Conservation (phyloP, 768 basidiomycete species). For the Lenzites betulinus region DNA sequence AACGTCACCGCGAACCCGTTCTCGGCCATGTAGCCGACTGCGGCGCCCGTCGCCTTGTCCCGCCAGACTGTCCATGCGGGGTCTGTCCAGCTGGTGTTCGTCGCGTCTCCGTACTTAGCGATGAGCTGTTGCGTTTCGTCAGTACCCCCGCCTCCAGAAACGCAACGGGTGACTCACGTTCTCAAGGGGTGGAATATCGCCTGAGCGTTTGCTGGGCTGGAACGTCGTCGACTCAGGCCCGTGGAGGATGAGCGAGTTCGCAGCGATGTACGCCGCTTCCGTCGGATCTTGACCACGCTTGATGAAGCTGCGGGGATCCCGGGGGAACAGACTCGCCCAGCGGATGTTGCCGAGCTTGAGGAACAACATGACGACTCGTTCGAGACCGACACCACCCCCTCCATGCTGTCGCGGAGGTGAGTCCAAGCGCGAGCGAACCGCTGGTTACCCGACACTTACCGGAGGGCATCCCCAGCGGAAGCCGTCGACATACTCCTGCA, state of each 20-base stretch:
- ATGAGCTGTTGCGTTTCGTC: slow-evolving; percentile 50
- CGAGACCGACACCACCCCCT: slow-evolving; percentile 93
- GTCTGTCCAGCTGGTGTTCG: slow-evolving; percentile 74
- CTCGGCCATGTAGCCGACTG: slow-evolving; percentile 60
- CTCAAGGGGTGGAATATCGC: slow-evolving; percentile 35
- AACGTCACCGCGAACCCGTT: slow-evolving; percentile 59
- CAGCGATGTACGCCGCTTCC: slow-evolving; percentile 26
- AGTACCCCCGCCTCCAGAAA: neutral
- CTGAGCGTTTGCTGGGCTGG: slow-evolving; percentile 24
- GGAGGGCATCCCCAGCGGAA: slow-evolving; percentile 95
- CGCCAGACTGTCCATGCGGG: slow-evolving; percentile 49
- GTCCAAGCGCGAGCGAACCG: neutral
- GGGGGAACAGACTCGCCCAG: slow-evolving; percentile 89
- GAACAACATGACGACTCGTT: slow-evolving; percentile 96
- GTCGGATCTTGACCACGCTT: slow-evolving; percentile 28
- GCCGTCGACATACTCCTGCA: slow-evolving; percentile 92
- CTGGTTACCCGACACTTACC: slow-evolving; percentile 10
- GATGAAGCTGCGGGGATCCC: slow-evolving; percentile 88
- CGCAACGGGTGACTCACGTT: slow-evolving; percentile 23
- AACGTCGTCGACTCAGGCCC: slow-evolving; percentile 34
- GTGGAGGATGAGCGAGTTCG: slow-evolving; percentile 30
- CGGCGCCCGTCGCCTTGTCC: slow-evolving; percentile 55
- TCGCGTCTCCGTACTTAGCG: slow-evolving; percentile 65
- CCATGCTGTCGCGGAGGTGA: slow-evolving; percentile 55
- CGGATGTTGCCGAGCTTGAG: slow-evolving; percentile 94